Evolutionary conservation across 371 early-diverging fungal species (phyloP).

Genomic region (Coemansia linderi): DNA sequence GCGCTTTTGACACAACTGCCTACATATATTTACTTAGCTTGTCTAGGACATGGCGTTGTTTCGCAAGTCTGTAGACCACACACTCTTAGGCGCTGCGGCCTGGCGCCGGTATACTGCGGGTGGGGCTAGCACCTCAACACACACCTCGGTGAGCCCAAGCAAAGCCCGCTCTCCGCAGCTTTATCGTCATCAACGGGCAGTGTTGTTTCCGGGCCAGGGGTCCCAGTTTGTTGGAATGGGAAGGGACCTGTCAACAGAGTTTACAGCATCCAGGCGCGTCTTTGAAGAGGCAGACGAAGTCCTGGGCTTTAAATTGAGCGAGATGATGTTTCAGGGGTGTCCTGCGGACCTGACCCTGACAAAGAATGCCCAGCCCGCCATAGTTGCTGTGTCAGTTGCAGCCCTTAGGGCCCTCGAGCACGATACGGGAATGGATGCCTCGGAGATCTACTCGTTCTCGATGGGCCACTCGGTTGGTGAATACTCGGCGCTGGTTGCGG

Average conservation of each 20-base stretch:
- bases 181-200: constrained; percentile 44
- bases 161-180: constrained; percentile 23
- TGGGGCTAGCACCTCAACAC: neutral
- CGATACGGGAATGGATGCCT: constrained; percentile 79
- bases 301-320: constrained; percentile 66
- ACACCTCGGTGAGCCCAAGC: neutral
- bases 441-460: constrained; percentile 70
- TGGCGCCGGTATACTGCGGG: neutral
- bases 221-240: constrained; percentile 94
- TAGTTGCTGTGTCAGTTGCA: constrained; percentile 87
- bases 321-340: constrained; percentile 86
- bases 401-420: constrained; percentile 81
- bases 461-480: constrained; percentile 96
- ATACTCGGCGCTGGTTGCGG: constrained; percentile 85
- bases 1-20: neutral
- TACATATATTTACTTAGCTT: neutral
- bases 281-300: constrained; percentile 90
- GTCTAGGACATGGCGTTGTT: neutral
- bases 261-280: constrained; percentile 72
- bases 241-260: constrained; percentile 80
- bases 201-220: constrained; percentile 71
- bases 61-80: neutral
- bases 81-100: neutral
- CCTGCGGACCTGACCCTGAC: constrained; percentile 76
- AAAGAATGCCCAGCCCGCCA: constrained; percentile 94